phyloP scores from a whole-genome alignment of 805 yeast genomes.

The Wickerhamomyces strasburgensis region DNA sequence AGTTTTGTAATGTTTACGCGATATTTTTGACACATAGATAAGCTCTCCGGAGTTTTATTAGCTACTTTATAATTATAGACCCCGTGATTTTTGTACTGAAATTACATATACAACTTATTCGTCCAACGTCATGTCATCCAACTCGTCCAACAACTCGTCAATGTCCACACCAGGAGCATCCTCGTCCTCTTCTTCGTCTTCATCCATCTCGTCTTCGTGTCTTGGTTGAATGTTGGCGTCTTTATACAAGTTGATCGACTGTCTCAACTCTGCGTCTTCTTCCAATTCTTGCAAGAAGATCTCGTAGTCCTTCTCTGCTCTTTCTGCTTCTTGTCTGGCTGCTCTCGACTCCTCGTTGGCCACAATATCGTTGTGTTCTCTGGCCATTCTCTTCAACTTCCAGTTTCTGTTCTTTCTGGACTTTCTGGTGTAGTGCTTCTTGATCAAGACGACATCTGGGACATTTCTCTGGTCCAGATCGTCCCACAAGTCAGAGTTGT shows the following conservation, averaged over 20 bases:
- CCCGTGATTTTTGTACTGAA: not conserved
- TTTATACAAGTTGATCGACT: constrained; percentile 84
- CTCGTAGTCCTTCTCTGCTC: constrained; percentile 94
- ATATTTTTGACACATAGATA: no score
- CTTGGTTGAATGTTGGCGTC: constrained; percentile 34
- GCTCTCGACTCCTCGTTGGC: constrained; percentile 69
- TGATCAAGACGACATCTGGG: constrained; percentile 84
- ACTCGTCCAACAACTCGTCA: constrained; percentile 90
- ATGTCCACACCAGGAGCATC: constrained; percentile 87
- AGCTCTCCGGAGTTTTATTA: no score
- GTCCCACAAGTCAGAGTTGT: constrained; percentile 85
- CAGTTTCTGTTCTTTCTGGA: constrained; percentile 74
- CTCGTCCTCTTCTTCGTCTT: constrained; percentile 52
- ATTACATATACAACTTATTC: constrained; percentile 29
- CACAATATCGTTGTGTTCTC: constrained; percentile 83
- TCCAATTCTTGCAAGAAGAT: constrained; percentile 94
- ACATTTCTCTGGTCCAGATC: constrained; percentile 51
- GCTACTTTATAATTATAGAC: no score
- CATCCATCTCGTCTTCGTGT: constrained; percentile 55
- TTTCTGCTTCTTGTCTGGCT: constrained; percentile 82
- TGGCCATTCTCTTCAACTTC: constrained; percentile 97
- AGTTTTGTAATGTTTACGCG: no score
- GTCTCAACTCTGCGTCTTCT: constrained; percentile 93
- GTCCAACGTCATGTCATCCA: constrained; percentile 87
- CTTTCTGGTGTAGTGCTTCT: constrained; percentile 83